These are phyloP conservation scores for Agapanthus africanus DNA, from an alignment of 106 monocot genomes.

Conservation along the genomic window DNA sequence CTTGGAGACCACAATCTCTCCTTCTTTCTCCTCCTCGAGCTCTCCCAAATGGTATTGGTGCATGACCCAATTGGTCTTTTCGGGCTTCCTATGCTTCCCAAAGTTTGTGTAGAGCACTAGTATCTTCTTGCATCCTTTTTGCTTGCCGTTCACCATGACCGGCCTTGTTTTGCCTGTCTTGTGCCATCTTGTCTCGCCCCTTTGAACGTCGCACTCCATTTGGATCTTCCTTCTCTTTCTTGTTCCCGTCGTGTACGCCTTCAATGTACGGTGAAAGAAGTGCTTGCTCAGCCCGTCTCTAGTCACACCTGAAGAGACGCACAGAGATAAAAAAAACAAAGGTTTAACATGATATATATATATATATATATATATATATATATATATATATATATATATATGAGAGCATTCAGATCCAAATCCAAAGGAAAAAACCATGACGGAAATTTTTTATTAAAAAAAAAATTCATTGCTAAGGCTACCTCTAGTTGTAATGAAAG, in stretches of 20 bases:
- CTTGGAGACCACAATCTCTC: conserved; percentile 92
- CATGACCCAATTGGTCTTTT: conserved; percentile 99
- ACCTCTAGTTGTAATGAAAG: neutral
- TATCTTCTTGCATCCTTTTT: conserved; percentile 93
- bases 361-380: neutral
- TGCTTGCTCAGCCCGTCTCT: conserved; percentile 51
- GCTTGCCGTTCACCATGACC: conserved; percentile 54
- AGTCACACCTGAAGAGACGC: conserved; percentile 42
- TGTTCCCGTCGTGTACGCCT: conserved; percentile 52
- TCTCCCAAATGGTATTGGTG: conserved; percentile 94
- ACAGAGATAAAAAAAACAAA: too few relatives aligned
- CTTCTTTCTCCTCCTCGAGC: conserved; percentile 81
- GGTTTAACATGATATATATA: neutral
- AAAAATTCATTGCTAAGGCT: neutral
- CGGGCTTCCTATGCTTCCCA: conserved; percentile 81
- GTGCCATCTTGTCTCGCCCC: conserved; percentile 89
- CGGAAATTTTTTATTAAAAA: neutral
- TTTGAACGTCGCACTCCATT: conserved; percentile 31
- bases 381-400: neutral
- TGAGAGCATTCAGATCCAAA: neutral
- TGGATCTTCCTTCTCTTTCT: conserved; percentile 48
- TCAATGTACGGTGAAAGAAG: conserved; percentile 53
- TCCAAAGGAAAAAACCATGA: neutral
- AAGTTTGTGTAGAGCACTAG: conserved; percentile 94
- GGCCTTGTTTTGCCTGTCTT: conserved; percentile 96